These are phyloP conservation scores for Boechera retrofracta DNA, from an alignment of 345 rosid species.

Conservation along the genomic window DNA sequence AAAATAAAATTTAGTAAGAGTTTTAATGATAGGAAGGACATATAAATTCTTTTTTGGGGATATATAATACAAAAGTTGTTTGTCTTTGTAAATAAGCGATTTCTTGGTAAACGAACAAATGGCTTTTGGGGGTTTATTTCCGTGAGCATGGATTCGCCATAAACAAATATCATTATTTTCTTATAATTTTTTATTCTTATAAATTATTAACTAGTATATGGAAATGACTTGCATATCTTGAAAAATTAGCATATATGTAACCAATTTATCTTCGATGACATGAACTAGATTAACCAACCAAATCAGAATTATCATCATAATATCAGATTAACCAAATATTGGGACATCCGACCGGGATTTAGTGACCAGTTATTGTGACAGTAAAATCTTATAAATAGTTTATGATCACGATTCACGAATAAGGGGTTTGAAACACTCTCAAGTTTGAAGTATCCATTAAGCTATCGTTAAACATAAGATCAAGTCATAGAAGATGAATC, in stretches of 20 bases:
- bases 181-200: background rate
- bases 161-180: background rate
- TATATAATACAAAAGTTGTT: constrained; percentile 2
- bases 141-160: constrained; percentile 6
- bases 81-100: constrained; percentile 31
- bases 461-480: too few relatives aligned
- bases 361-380: too few relatives aligned
- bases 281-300: background rate
- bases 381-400: too few relatives aligned
- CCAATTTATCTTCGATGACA: too few relatives aligned
- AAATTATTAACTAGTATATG: background rate
- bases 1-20: constrained; percentile 21
- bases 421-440: too few relatives aligned
- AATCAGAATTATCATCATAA: background rate
- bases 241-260: too few relatives aligned
- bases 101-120: constrained; percentile 18
- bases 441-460: too few relatives aligned
- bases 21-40: constrained; percentile 26
- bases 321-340: too few relatives aligned
- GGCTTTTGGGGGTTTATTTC: background rate
- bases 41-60: constrained; percentile 1
- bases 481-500: too few relatives aligned
- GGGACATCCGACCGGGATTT: too few relatives aligned
- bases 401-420: too few relatives aligned
- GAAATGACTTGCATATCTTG: background rate